Evolutionary conservation across 2,329 filamentous ascomycete genomes (phyloP), one percentile per base, ranked within the genome.

Genomic region (Fusarium pseudograminearum): DNA sequence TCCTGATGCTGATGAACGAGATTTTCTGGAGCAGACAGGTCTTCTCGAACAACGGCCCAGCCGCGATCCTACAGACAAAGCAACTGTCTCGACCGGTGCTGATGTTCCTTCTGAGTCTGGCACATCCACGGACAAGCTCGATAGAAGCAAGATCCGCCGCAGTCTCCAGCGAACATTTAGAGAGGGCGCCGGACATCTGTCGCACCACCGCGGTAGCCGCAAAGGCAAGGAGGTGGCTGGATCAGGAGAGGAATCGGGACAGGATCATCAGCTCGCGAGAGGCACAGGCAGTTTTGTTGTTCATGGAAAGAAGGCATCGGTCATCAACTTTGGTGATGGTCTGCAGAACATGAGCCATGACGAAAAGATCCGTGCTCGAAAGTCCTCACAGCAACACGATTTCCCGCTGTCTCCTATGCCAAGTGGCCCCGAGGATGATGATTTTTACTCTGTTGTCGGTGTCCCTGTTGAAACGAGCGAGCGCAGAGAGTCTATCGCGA

Each of bases 271-370:
- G 14, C 84, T 99, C 15, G 85, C 91, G 9, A 89, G 96, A 48
- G 91, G 91, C 15, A 89, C 92, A 15, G 93, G 93, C 7, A 97
- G 93, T 74, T 99, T 99, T 78, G 97, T 96, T 6, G 90, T 99
- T 6, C 96, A 99, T 76, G 95, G 96, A 65, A 99, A 98, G 83
- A 98, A 99, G 80, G 96, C 96, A 4, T 97, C 94, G 2, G 93
- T 99, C 58, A 93, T 99, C 72, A 97, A 93, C n/a, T 97, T 99
- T 77, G 94, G 94, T 11, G 90, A 90, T n/a, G 95, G 97, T 73
- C 90, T 97, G 83, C 91, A 95, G 74, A 91, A 87, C 62, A 88
- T 94, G 80, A 86, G 90, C 1, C 86, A 89, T 0, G 92, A 95
- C 65, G 91, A 94, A 74, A 89, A 90, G 38, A 81, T 93, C 42